Evolutionary conservation across 768 basidiomycete genomes (phyloP), one percentile per base, ranked within the genome.

Genomic region (Rhodotorula graminis): DNA sequence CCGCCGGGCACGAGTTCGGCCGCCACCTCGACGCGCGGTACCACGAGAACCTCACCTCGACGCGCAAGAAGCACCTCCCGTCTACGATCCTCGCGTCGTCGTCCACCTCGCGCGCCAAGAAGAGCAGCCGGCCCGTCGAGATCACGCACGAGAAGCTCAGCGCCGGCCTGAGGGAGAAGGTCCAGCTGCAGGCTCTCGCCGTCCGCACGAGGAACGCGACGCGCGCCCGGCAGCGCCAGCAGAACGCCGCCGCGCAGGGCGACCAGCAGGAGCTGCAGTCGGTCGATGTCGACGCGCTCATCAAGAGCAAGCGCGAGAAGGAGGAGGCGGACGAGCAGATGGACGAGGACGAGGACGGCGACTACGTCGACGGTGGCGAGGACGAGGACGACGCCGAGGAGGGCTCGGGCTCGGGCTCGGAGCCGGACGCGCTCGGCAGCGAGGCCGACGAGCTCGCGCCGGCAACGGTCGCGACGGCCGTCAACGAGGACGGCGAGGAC

Each of bases 1-100:
- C 29, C 9, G 70, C 70, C 4, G 73, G 64, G 2, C 29, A 42
- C 19, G 59, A 56, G 23, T 75, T 71, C 29, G 73, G 73, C 33
- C 29, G 31, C 11, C 42, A 75, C 29, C 60, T 75, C 37, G 64
- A 44, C n/a, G 47, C 65, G 21, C 50, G 57, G 15, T 37, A 37
- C 47, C n/a, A 40, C 61, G 10, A 58, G 57, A 7, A 50, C 47
- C 25, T 33, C 29, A 11, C 55, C 2, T 16, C 44, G 25, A 2
- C 65, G 25, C 10, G 33, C 52, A 65, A 56, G 64, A 44, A 29
- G 44, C 40, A 18, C 27, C 2, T 55, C 25, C 27, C 8, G 50
- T 52, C 21, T 4, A 46, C 37, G 37, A 37, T 37, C 37, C 50
- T 23, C 19, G 50, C 50, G n/a, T 55, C 53, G 53, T n/a, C 31